Evolutionary conservation across 148 eudicot genomes (phyloP).

Genomic region (Diospyros lotus): DNA sequence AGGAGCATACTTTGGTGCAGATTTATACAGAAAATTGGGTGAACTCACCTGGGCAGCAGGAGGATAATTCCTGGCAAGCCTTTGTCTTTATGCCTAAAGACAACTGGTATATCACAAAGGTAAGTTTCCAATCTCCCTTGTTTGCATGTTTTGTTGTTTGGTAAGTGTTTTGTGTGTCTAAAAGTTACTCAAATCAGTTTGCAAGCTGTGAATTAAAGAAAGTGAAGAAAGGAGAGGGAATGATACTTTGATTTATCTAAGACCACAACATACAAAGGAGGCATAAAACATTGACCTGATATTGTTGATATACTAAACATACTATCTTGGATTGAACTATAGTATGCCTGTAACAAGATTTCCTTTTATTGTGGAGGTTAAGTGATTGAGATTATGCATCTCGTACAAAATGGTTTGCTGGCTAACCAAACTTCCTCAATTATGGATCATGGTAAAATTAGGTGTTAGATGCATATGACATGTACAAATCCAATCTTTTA

Average conservation of each 20-base stretch:
- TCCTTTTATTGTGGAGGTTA: background rate
- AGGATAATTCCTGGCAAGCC: slow-evolving; percentile 99
- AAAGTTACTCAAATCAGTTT: background rate
- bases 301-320: background rate
- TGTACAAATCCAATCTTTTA: too few species aligned
- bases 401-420: background rate
- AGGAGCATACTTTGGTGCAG: slow-evolving; percentile 33
- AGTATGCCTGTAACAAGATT: background rate
- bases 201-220: background rate
- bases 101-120: slow-evolving; percentile 94
- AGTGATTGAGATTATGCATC: slow-evolving; percentile 19
- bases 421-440: background rate
- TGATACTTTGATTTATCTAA: background rate
- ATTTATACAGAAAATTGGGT: slow-evolving; percentile 99
- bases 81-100: slow-evolving; percentile 84
- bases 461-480: too few species aligned
- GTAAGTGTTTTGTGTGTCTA: background rate
- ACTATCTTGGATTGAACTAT: background rate
- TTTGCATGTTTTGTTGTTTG: too few species aligned
- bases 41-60: slow-evolving; percentile 91
- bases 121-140: slow-evolving; percentile 29
- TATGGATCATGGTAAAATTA: too few species aligned
- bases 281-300: background rate
- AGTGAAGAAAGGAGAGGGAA: background rate
- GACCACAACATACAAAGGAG: background rate